Conservation (phyloP, 192 early-diverging fungal genomes). For the Coemansia interrupta region DNA sequence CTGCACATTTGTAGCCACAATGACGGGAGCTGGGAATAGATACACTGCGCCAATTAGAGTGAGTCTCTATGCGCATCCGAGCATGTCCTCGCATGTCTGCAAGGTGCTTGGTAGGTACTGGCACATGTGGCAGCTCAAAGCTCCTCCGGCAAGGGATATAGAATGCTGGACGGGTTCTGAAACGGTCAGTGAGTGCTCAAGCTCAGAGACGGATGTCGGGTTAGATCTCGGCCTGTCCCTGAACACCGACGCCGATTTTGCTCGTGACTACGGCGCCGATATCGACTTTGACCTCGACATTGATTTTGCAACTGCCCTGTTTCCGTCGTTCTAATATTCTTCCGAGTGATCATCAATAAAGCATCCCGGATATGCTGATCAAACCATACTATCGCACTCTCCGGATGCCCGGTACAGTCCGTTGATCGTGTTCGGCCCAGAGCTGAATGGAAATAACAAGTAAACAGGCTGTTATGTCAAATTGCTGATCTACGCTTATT, state of each 20-base stretch:
- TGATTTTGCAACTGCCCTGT: not conserved
- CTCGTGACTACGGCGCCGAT: constrained; percentile 1
- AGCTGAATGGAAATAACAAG: too few species aligned
- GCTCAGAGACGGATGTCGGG: not conserved
- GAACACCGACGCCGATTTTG: not conserved
- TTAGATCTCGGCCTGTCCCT: not conserved
- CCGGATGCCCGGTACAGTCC: too few species aligned
- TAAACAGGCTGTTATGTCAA: constrained; percentile 36
- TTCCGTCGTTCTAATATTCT: too few species aligned
- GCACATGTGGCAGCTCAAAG: constrained; percentile 37
- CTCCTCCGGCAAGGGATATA: not conserved
- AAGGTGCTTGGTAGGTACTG: constrained; percentile 21
- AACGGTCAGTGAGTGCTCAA: not conserved
- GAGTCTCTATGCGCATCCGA: constrained; percentile 9
- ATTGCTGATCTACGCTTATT: constrained; percentile 31
- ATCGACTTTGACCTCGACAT: constrained; percentile 1
- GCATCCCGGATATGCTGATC: not conserved
- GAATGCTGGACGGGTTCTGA: too few species aligned
- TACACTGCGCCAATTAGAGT: constrained; percentile 22
- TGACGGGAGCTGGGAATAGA: constrained; percentile 18
- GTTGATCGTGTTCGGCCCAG: too few species aligned
- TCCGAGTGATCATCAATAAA: not conserved
- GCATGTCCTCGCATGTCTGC: not conserved
- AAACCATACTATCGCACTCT: not conserved
- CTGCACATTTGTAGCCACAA: constrained; percentile 18